A percentile compares a stretch with the other conserved stretches of the same genome.
These are phyloP conservation scores for Vitis vinifera DNA, from an alignment of 164 flowering plant species.

Conservation along the genomic window DNA sequence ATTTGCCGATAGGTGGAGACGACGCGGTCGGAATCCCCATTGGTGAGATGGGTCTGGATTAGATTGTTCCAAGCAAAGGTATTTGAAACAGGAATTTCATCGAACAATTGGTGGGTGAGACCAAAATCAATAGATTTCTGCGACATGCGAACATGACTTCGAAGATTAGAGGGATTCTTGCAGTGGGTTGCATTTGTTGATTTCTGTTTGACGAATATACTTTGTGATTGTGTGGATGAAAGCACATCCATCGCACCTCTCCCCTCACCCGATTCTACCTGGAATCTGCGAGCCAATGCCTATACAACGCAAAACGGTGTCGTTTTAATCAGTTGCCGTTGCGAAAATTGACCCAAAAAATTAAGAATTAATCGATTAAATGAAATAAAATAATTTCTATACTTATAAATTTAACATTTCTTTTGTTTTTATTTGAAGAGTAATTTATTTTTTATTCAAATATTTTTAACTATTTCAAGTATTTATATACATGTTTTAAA, in stretches of 20 bases:
- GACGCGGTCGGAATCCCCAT: slow-evolving; percentile 22
- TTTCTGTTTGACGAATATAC: neutral
- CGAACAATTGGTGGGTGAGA: slow-evolving; percentile 32
- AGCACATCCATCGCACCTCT: slow-evolving; percentile 2
- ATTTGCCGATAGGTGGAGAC: slow-evolving; percentile 44
- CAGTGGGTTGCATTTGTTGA: neutral
- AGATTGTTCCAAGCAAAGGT: slow-evolving; percentile 61
- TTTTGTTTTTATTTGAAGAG: no score
- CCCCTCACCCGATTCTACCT: no score
- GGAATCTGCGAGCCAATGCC: no score
- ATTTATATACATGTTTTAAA: no score
- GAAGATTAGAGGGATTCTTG: neutral
- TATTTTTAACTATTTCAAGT: no score
- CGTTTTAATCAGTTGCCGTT: no score
- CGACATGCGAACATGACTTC: neutral
- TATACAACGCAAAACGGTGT: no score
- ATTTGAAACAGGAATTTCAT: slow-evolving; percentile 42
- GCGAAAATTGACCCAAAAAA: no score
- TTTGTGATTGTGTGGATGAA: neutral
- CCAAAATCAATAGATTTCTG: neutral
- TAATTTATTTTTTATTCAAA: no score
- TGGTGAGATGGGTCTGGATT: slow-evolving; percentile 46
- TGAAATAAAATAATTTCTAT: no score
- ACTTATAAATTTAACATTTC: no score
- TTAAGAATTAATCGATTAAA: no score